Evolutionary conservation across 2,329 filamentous ascomycete genomes (phyloP).

Genomic region (Colletotrichum acutatum): DNA sequence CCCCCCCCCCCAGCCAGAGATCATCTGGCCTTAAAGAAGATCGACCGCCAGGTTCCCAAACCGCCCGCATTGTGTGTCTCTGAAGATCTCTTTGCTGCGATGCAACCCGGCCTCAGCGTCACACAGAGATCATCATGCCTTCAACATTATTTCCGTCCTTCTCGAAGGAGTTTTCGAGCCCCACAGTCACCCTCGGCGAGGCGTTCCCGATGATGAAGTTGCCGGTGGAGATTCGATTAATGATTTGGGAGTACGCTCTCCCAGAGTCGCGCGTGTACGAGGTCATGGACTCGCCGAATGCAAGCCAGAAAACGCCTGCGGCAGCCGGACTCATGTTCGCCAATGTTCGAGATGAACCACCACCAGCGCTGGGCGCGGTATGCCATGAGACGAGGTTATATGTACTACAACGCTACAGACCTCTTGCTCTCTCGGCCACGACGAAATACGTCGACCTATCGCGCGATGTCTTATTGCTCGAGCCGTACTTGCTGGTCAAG

Average conservation of each 20-base stretch:
- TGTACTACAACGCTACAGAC: conserved; percentile 55
- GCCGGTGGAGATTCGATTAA: conserved; percentile 56
- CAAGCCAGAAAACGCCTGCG: conserved; percentile 51
- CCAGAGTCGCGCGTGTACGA: conserved; percentile 59
- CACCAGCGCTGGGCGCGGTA: conserved; percentile 54
- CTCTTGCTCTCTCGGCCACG: conserved; percentile 55
- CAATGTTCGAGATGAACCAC: conserved; percentile 57
- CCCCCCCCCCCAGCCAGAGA: not conserved
- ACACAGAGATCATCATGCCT: conserved; percentile 29
- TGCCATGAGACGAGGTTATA: conserved; percentile 57
- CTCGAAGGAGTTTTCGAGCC: not conserved
- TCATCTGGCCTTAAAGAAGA: conserved; percentile 32
- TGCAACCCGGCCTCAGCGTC: conserved; percentile 28
- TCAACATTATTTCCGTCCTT: conserved; percentile 19
- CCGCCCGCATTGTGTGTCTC: conserved; percentile 1
- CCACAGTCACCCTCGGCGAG: conserved; percentile 1
- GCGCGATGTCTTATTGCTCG: conserved; percentile 58
- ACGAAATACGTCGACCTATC: conserved; percentile 59
- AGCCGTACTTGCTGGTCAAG: conserved; percentile 60
- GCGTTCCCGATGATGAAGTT: conserved; percentile 42
- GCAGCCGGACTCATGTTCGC: conserved; percentile 58
- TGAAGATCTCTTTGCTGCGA: conserved; percentile 29
- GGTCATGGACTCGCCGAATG: conserved; percentile 56
- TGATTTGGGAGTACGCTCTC: conserved; percentile 58
- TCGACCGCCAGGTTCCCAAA: conserved; percentile 24